Evolutionary conservation across 208 protist species (phyloP).

Genomic region (Trypanosoma vivax): DNA sequence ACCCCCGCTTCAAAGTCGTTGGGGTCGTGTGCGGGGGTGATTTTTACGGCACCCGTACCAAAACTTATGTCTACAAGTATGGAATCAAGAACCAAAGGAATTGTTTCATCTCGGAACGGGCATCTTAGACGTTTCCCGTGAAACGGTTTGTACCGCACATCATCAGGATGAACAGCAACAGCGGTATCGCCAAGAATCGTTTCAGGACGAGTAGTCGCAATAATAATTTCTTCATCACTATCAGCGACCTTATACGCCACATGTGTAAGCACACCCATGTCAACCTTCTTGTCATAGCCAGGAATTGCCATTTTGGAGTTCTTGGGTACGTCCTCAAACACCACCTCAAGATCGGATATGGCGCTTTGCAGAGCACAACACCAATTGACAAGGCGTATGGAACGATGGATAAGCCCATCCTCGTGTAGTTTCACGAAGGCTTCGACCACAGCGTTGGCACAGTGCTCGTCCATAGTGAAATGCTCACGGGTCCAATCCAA

Average conservation of each 20-base stretch:
- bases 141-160: conserved; percentile 95
- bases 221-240: conserved; percentile 90
- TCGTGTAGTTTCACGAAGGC: conserved; percentile 97
- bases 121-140: conserved; percentile 95
- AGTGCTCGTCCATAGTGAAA: conserved; percentile 99
- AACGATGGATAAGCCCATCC: conserved; percentile 95
- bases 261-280: conserved; percentile 93
- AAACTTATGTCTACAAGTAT: conserved; percentile 97
- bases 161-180: conserved; percentile 97
- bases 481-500: conserved; percentile 98
- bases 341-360: conserved; percentile 99
- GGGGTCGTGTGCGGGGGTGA: conserved; percentile 99
- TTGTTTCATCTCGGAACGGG: conserved; percentile 92
- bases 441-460: conserved; percentile 91
- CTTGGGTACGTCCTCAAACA: conserved; percentile 85
- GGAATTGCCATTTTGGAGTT: conserved; percentile 82
- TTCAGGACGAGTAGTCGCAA: conserved; percentile 98
- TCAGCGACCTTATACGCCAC: conserved; percentile 94
- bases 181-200: conserved; percentile 99
- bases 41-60: conserved; percentile 96
- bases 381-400: conserved; percentile 99
- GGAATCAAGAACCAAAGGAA: conserved; percentile 96
- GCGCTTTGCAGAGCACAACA: conserved; percentile 97
- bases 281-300: conserved; percentile 86
- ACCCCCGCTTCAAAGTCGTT: conserved; percentile 99